phyloP scores from a whole-genome alignment of 2,329 filamentous ascomycete species.

The Ophiostoma montium region DNA sequence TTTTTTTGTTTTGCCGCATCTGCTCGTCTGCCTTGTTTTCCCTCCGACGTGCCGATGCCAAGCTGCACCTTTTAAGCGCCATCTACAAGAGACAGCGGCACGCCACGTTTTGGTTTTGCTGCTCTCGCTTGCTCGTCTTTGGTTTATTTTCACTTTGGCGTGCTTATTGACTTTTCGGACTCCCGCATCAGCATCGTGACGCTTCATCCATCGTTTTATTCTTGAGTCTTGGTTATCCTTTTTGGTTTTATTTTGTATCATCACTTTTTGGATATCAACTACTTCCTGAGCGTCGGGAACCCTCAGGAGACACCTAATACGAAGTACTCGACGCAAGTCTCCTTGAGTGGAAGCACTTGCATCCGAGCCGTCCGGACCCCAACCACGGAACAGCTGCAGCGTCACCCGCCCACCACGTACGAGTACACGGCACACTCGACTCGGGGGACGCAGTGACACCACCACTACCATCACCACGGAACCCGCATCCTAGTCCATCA shows the following conservation, averaged over 20 bases:
- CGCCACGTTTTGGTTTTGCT: not conserved
- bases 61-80: no score
- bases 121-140: no score
- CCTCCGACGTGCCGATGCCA: not conserved
- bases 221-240: not conserved
- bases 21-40: not conserved
- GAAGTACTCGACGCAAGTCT: no score
- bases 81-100: no score
- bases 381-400: not conserved
- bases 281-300: not conserved
- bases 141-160: no score
- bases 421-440: not conserved
- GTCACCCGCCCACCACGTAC: not conserved
- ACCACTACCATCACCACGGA: no score
- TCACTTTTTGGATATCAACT: not conserved
- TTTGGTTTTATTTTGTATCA: not conserved
- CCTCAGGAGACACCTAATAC: no score
- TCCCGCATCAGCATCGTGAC: no score
- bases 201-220: no score
- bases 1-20: not conserved
- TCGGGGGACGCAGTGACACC: not conserved
- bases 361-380: not conserved
- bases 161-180: no score
- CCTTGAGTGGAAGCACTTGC: slow-evolving; percentile 11
- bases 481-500: slow-evolving; percentile 17